These are phyloP conservation scores for Rhododendron simsii DNA, from an alignment of 148 eudicot species.

Conservation along the genomic window DNA sequence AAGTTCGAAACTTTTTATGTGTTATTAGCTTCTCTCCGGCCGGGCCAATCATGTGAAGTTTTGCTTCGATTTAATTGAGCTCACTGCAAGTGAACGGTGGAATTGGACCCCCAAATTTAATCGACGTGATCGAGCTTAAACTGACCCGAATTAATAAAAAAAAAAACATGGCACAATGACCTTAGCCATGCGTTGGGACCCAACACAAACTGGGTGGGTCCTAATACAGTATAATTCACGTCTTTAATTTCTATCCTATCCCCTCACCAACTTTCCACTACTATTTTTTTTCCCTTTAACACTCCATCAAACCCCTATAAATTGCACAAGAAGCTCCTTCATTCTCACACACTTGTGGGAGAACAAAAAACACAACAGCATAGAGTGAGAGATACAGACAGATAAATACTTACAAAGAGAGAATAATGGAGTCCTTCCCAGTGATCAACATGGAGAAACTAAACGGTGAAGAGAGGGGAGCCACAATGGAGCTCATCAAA, in stretches of 20 bases:
- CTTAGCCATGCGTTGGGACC: not conserved
- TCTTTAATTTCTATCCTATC: not conserved
- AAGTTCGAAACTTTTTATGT: too few species aligned
- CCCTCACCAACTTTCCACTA: not conserved
- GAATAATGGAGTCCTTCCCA: slow-evolving; percentile 57
- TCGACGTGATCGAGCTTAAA: too few species aligned
- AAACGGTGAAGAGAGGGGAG: slow-evolving; percentile 53
- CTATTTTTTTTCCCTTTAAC: too few species aligned
- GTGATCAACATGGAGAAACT: slow-evolving; percentile 59
- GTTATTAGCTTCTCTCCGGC: too few species aligned
- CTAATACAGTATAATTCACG: not conserved
- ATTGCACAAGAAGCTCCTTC: not conserved
- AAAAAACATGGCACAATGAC: not conserved
- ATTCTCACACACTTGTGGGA: not conserved
- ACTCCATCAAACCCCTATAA: not conserved
- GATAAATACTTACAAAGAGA: not conserved
- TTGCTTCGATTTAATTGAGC: too few species aligned
- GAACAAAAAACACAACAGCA: not conserved
- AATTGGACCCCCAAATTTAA: too few species aligned
- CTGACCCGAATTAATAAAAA: too few species aligned
- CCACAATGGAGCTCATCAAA: slow-evolving; percentile 56
- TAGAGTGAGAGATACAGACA: not conserved
- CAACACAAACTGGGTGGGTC: not conserved
- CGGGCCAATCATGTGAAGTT: too few species aligned
- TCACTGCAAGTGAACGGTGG: too few species aligned